Evolutionary conservation across 2,329 filamentous ascomycete species (phyloP), one percentile per base, ranked within the genome.

Genomic region (Penicillium freii): DNA sequence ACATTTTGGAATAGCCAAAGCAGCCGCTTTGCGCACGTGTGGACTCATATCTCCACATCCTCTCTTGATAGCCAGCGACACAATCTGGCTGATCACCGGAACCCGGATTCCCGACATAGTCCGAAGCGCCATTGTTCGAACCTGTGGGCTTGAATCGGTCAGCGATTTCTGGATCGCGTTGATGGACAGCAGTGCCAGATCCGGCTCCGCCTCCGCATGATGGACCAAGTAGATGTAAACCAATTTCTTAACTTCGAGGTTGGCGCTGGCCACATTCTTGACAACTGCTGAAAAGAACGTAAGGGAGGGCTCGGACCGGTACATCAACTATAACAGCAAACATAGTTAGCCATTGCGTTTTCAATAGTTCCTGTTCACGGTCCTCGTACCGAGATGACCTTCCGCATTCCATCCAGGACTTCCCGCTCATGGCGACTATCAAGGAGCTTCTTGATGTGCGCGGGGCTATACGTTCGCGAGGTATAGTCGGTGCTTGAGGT

Each of bases 141-240:
- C 87, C 71, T 96, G 90, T 1, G 94, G 91, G 73, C 92, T 97
- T 57, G 87, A 82, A 75, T 99, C 94, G 25, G 92, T 96, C 57
- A 99, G 84, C 10, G 93, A 96, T 77, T 97, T 97, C 72, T 99
- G 94, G 67, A 99, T 97, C 7, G 94, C 96, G 77, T 99, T 99
- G 83, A 99, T 97, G 58, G 92, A 96, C 44, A 99, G 84, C 38
- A 99, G 84, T 21, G 94, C 92, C 45, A 97, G 89, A 76, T 99
- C 94, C 57, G 93, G 94, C 71, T 97, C 94, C 62, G 92, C 87
- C 74, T 97, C 94, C 73, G 94, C 94, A 82, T 99, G 92, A 73
- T 95, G 91, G 59, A 97, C 88, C 61, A 99, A 87, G 77, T 97
- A 99, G 73, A 97, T 96, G 80, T 99, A 99, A 61, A 99, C 94